A percentile compares a stretch with the other conserved stretches of the same genome.
Evolutionary conservation across 2,329 filamentous ascomycete species (phyloP).

Genomic region (Arthrocladium fulminans): DNA sequence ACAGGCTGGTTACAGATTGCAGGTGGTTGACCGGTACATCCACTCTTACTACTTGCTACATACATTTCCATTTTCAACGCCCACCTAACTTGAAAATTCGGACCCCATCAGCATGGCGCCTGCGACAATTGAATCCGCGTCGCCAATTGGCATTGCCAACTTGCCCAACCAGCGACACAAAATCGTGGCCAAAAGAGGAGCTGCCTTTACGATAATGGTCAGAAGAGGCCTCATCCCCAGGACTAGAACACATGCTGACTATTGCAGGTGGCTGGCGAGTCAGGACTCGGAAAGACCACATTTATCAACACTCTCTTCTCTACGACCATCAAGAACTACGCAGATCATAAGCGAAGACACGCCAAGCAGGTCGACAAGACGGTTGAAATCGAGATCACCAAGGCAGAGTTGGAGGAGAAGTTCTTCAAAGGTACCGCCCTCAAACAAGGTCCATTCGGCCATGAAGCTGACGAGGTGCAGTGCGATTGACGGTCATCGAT

Average conservation of each 20-base stretch:
- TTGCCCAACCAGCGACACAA: conserved; percentile 65
- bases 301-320: conserved; percentile 99
- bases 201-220: conserved; percentile 99
- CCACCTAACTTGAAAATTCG: background rate
- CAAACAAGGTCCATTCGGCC: conserved; percentile 12
- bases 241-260: conserved; percentile 12
- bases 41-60: background rate
- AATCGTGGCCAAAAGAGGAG: conserved; percentile 75
- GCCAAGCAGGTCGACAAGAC: conserved; percentile 99
- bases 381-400: conserved; percentile 99
- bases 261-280: conserved; percentile 86
- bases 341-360: conserved; percentile 98
- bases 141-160: conserved; percentile 66
- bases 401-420: conserved; percentile 99
- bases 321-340: conserved; percentile 99
- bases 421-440: conserved; percentile 90
- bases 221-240: conserved; percentile 21
- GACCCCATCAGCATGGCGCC: conserved; percentile 37
- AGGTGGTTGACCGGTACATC: background rate
- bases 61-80: background rate
- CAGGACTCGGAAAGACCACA: conserved; percentile 95
- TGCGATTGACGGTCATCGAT: conserved; percentile 96
- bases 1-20: background rate
- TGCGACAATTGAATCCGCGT: conserved; percentile 47
- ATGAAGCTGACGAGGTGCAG: conserved; percentile 39